Conservation (phyloP, 2,329 filamentous ascomycete genomes). For the Phyllosticta citribraziliensis region DNA sequence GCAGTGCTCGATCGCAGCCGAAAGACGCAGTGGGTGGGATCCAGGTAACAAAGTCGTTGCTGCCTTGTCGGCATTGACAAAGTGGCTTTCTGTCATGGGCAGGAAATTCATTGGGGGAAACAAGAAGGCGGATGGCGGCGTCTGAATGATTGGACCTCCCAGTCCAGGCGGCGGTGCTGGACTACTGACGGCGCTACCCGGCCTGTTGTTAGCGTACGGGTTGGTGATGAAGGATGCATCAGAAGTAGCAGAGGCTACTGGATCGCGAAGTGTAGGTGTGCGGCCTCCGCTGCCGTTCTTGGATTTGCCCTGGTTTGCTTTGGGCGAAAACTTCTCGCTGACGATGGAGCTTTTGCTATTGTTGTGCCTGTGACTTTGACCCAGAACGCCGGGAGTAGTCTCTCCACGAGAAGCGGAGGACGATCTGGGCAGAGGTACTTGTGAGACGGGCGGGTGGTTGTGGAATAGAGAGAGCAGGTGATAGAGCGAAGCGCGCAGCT, state of each 20-base stretch:
- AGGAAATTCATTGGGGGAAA: slow-evolving; percentile 73
- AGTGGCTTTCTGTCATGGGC: slow-evolving; percentile 69
- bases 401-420: slow-evolving; percentile 13
- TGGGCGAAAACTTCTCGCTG: slow-evolving; percentile 6
- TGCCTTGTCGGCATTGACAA: slow-evolving; percentile 64
- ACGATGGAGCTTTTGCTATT: background rate
- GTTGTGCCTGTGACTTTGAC: background rate
- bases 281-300: slow-evolving; percentile 15
- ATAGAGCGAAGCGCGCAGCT: slow-evolving; percentile 87
- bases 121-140: slow-evolving; percentile 57
- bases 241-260: slow-evolving; percentile 39
- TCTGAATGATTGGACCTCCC: slow-evolving; percentile 17
- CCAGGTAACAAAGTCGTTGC: slow-evolving; percentile 72
- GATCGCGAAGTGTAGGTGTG: slow-evolving; percentile 35
- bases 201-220: slow-evolving; percentile 32
- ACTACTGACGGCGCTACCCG: slow-evolving; percentile 16
- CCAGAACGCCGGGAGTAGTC: background rate
- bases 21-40: slow-evolving; percentile 80
- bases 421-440: slow-evolving; percentile 26
- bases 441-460: slow-evolving; percentile 65
- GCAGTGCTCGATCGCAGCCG: slow-evolving; percentile 83
- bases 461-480: slow-evolving; percentile 96
- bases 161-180: slow-evolving; percentile 34
- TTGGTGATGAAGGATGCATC: slow-evolving; percentile 43
- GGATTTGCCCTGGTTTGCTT: slow-evolving; percentile 7